These are phyloP conservation scores for Carallia brachiata DNA, from an alignment of 345 rosid species.

Conservation along the genomic window DNA sequence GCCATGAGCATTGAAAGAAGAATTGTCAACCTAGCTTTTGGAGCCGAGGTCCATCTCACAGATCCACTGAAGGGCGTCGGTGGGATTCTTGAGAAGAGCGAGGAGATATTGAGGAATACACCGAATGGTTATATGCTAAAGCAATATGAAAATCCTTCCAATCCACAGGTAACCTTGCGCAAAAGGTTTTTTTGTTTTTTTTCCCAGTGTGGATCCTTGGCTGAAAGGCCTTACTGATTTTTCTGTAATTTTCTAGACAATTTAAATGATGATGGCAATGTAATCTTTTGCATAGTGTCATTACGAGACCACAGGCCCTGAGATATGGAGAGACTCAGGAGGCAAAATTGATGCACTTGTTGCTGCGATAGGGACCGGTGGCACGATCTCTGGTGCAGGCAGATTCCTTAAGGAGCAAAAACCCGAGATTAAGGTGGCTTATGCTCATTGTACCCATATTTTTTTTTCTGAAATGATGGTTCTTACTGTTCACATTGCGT, in stretches of 20 bases:
- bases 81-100: constrained; percentile 43
- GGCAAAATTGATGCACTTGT: constrained; percentile 73
- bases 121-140: constrained; percentile 56
- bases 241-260: no score
- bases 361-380: constrained; percentile 93
- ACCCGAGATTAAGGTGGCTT: constrained; percentile 53
- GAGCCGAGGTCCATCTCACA: constrained; percentile 57
- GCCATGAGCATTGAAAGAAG: constrained; percentile 54
- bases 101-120: constrained; percentile 47
- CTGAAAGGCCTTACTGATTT: no score
- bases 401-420: constrained; percentile 68
- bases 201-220: no score
- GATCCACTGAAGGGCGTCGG: constrained; percentile 40
- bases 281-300: constrained; percentile 50
- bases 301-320: constrained; percentile 74
- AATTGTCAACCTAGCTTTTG: constrained; percentile 56
- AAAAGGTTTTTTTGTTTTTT: not conserved
- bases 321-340: constrained; percentile 69
- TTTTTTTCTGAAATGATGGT: not conserved
- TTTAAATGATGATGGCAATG: not conserved
- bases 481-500: not conserved
- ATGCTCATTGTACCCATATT: not conserved
- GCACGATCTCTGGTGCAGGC: constrained; percentile 73
- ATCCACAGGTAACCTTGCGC: constrained; percentile 46
- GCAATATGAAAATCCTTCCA: constrained; percentile 57